Conservation (phyloP, 495 filamentous ascomycete species). For the Penicillium canariense region DNA sequence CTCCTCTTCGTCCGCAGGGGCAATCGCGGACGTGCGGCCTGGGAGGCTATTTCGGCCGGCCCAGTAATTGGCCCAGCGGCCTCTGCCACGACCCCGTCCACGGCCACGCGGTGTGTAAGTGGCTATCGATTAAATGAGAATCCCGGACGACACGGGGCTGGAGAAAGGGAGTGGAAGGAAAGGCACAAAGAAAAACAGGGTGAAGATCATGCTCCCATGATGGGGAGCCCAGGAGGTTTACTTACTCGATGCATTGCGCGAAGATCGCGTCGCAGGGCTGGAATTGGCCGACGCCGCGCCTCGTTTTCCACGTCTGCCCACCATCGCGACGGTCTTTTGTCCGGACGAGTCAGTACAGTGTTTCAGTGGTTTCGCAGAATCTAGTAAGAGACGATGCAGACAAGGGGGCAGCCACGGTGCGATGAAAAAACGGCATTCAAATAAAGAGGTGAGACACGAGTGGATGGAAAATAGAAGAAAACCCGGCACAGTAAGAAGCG, state of each 20-base stretch:
- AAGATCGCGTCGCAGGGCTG: constrained; percentile 24
- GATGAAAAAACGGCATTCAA: no score
- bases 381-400: neutral
- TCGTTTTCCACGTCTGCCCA: constrained; percentile 28
- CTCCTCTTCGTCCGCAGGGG: neutral
- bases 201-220: neutral
- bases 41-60: constrained; percentile 10
- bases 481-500: neutral
- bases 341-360: neutral
- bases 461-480: neutral
- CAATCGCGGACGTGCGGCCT: neutral
- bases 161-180: neutral
- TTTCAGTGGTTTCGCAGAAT: neutral
- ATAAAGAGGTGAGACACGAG: no score
- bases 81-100: constrained; percentile 20
- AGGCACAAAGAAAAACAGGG: neutral
- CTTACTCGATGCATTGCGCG: constrained; percentile 21
- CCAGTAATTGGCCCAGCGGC: constrained; percentile 21
- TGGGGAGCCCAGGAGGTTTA: neutral
- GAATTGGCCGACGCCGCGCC: constrained; percentile 14
- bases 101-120: constrained; percentile 1
- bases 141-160: neutral
- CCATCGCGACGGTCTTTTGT: constrained; percentile 32
- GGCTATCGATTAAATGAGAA: neutral
- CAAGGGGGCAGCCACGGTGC: no score